Evolutionary conservation across 225 moss, liverwort and hornwort genomes (phyloP).

Genomic region (Marchantia polymorpha): DNA sequence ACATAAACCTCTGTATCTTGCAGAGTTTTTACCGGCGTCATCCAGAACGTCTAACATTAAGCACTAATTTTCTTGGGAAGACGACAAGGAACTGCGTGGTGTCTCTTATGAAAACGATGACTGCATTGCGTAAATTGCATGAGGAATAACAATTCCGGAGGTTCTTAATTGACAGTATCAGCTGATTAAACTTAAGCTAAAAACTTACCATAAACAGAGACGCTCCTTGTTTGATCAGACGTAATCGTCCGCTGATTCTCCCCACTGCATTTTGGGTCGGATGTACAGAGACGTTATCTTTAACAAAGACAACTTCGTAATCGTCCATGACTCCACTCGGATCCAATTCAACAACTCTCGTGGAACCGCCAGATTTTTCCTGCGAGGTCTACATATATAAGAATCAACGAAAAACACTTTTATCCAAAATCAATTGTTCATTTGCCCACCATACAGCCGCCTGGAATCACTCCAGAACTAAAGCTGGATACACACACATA

Average conservation of each 20-base stretch:
- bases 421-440: neutral
- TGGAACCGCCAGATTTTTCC: constrained; percentile 13
- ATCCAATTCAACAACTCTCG: constrained; percentile 22
- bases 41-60: neutral
- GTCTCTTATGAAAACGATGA: neutral
- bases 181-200: no score
- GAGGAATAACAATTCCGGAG: neutral
- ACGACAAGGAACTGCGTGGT: neutral
- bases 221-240: constrained; percentile 86
- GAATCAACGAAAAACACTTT: neutral
- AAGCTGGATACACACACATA: neutral
- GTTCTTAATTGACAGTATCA: neutral
- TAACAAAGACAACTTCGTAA: constrained; percentile 82
- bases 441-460: neutral
- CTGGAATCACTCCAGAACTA: neutral
- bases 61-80: neutral
- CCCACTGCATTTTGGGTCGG: constrained; percentile 77
- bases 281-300: constrained; percentile 92
- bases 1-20: no score
- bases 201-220: constrained; percentile 76
- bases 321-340: constrained; percentile 60
- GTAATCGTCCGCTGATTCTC: constrained; percentile 86
- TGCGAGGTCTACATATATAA: constrained; percentile 6
- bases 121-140: neutral
- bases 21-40: no score